phyloP scores from a whole-genome alignment of 495 filamentous ascomycete genomes.

The Oidiodendron maius region DNA sequence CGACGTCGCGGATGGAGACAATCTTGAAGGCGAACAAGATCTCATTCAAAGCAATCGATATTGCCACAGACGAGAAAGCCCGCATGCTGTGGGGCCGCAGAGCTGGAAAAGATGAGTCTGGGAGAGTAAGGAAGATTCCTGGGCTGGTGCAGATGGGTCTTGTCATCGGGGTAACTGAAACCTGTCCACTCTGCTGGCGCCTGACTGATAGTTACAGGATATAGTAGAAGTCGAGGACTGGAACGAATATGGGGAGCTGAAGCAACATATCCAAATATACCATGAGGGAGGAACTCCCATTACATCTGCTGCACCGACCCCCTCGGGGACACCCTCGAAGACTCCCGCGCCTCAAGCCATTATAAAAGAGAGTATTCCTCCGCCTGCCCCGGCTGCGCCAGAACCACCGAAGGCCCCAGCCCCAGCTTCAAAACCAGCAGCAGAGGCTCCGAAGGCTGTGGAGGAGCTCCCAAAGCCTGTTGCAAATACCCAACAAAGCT shows the following conservation, averaged over 20 bases:
- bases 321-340: slow-evolving; percentile 18
- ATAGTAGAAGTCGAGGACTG: slow-evolving; percentile 93
- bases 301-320: slow-evolving; percentile 5
- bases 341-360: slow-evolving; percentile 9
- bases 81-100: slow-evolving; percentile 85
- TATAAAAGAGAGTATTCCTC: slow-evolving; percentile 4
- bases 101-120: slow-evolving; percentile 50
- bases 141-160: slow-evolving; percentile 82
- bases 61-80: slow-evolving; percentile 87
- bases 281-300: slow-evolving; percentile 29
- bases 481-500: neutral
- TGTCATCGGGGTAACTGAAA: slow-evolving; percentile 71
- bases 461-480: slow-evolving; percentile 6
- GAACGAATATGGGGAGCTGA: slow-evolving; percentile 97
- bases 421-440: slow-evolving; percentile 16
- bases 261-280: slow-evolving; percentile 64
- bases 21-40: slow-evolving; percentile 94
- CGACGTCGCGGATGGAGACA: slow-evolving; percentile 89
- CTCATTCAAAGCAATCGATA: slow-evolving; percentile 85
- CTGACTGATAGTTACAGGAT: slow-evolving; percentile 50
- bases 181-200: slow-evolving; percentile 1
- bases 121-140: slow-evolving; percentile 75
- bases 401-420: slow-evolving; percentile 6
- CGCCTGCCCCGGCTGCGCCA: neutral
- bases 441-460: neutral